Evolutionary conservation across 768 basidiomycete genomes (phyloP), one percentile per base, ranked within the genome.

Genomic region (Fomitopsis pulvina): DNA sequence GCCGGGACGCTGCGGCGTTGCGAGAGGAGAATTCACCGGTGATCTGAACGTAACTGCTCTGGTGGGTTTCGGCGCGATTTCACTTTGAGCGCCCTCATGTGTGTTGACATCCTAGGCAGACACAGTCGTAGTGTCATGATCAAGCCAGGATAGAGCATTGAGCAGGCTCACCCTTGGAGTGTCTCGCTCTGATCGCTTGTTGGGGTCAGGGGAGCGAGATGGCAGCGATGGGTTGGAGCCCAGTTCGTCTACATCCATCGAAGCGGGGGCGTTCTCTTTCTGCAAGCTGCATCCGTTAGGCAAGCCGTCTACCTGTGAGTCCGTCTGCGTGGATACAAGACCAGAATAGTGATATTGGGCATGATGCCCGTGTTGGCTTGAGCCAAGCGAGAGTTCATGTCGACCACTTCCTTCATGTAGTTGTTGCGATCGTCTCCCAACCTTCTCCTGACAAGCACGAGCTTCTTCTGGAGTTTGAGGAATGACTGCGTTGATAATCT

Each of bases 261-360:
- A 53, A 18, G 52, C 39, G 26, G 59, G 52, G 25, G 72, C 65
- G 52, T 77, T 79, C 64, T 80, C 80, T 60, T 79, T 78, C 60
- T 79, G 81, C 0, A 76, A 78, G 21, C 73, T 72, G 48, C 68
- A 71, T 28, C 64, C 64, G 1, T 51, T 47, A 2, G 32, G 25
- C 37, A 65, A 61, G 16, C 67, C 62, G 27, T 69, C 68, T 4
- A 60, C 53, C 52, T 76, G 76, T 0, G 72, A 72, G 54, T 83
- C 77, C 0, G 78, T 75, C 57, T 81, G 78, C 1, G 78, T 79
- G 8, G 65, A 55, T 2, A 72, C 78, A 18, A 85, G 68, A 2
- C 79, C 83, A 56, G 80, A 75, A 52, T 80, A 73, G 58, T 78
- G 74, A 63, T 83, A 82, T 48, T 69, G 71, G 25, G 77, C 74